Evolutionary conservation across 331 rosid genomes (phyloP).

Genomic region (Stylosanthes scabra): DNA sequence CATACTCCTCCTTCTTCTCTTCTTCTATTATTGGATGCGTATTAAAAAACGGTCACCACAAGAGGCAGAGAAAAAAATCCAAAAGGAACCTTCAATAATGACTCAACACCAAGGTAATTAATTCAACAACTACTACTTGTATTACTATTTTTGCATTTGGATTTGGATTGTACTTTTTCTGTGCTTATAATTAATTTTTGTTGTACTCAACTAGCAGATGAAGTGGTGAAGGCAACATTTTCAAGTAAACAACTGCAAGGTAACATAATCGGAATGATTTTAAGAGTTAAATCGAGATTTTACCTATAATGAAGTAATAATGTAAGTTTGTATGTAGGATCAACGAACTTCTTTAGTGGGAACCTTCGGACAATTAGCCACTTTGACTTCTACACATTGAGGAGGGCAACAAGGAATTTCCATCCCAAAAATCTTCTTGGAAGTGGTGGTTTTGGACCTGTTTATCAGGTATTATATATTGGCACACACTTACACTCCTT

Average conservation of each 20-base stretch:
- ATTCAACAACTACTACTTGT: too few relatives aligned
- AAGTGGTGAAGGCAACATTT: conserved; percentile 44
- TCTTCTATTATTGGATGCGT: conserved; percentile 56
- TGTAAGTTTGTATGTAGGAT: conserved; percentile 43
- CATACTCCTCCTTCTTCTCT: conserved; percentile 56
- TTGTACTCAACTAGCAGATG: conserved; percentile 40
- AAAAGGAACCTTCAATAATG: not conserved
- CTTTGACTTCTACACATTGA: conserved; percentile 67
- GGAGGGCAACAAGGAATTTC: conserved; percentile 80
- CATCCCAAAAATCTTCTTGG: conserved; percentile 72
- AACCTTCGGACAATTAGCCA: conserved; percentile 64
- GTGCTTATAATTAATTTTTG: conserved; percentile 18
- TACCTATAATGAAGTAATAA: too few relatives aligned
- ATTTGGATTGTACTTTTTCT: conserved; percentile 16
- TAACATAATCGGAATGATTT: too few relatives aligned
- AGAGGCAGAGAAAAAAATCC: not conserved
- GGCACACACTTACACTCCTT: conserved; percentile 15
- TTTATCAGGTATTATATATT: conserved; percentile 76
- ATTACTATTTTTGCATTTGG: not conserved
- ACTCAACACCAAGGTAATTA: conserved; percentile 38
- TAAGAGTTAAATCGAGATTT: too few relatives aligned
- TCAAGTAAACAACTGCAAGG: conserved; percentile 28
- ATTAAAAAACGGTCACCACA: conserved; percentile 29
- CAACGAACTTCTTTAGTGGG: conserved; percentile 63
- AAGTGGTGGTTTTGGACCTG: conserved; percentile 99